These are phyloP conservation scores for Amyloporia xantha DNA, from an alignment of 768 basidiomycete genomes.

Conservation along the genomic window DNA sequence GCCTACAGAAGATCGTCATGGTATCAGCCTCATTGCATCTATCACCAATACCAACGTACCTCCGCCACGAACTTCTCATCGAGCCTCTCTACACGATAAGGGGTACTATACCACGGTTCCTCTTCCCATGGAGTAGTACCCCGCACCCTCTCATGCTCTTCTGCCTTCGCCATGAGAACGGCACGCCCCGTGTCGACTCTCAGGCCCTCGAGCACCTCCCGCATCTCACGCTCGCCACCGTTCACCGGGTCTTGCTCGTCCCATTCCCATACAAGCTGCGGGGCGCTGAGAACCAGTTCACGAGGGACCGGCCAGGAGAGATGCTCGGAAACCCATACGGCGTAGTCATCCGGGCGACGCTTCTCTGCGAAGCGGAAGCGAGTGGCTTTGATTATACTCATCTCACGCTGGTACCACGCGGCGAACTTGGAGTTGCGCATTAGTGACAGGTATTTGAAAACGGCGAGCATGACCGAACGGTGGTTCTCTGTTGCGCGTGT, in stretches of 20 bases:
- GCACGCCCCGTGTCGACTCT: conserved; percentile 55
- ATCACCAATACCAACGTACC: conserved; percentile 11
- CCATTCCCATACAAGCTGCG: conserved; percentile 71
- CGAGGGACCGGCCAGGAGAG: conserved; percentile 80
- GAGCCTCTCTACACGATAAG: conserved; percentile 70
- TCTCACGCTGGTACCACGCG: conserved; percentile 69
- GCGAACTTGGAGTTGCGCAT: conserved; percentile 56
- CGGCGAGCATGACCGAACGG: conserved; percentile 55
- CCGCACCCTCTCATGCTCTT: conserved; percentile 48
- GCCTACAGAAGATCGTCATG: conserved; percentile 44
- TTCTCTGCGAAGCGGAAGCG: conserved; percentile 89
- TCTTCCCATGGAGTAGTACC: conserved; percentile 50
- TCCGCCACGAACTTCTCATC: conserved; percentile 53
- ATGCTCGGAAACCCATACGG: conserved; percentile 63
- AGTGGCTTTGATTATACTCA: conserved; percentile 60
- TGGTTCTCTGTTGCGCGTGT: conserved; percentile 57
- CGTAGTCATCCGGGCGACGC: conserved; percentile 71
- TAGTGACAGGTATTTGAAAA: conserved; percentile 76
- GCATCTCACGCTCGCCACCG: conserved; percentile 39
- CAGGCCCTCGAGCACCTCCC: conserved; percentile 55
- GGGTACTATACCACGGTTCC: conserved; percentile 92
- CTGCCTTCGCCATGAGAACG: conserved; percentile 73
- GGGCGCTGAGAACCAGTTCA: conserved; percentile 66
- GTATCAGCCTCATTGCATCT: not conserved
- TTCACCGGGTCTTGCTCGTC: conserved; percentile 33